A percentile compares a stretch with the other conserved stretches of the same genome.
phyloP scores from a whole-genome alignment of 2,329 filamentous ascomycete genomes.

The Xylariales sp. region DNA sequence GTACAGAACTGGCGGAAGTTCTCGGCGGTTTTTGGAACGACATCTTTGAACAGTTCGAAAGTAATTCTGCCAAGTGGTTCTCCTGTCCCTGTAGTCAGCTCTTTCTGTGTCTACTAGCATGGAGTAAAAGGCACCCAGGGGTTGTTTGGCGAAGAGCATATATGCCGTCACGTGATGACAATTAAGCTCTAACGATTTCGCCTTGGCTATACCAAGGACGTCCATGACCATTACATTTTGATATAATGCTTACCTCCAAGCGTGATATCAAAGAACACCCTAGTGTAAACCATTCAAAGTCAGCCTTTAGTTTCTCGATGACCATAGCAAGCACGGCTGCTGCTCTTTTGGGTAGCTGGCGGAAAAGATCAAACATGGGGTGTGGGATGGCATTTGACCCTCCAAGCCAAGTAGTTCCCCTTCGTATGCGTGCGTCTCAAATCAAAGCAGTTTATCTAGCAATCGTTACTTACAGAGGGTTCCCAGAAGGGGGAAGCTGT shows the following conservation, averaged over 20 bases:
- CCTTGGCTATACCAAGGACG: too few relatives aligned
- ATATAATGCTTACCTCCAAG: conserved; percentile 72
- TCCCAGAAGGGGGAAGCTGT: conserved; percentile 35
- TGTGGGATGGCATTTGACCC: too few relatives aligned
- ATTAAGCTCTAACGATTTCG: too few relatives aligned
- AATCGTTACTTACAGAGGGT: conserved; percentile 36
- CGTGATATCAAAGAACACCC: conserved; percentile 74
- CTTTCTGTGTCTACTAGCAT: background rate
- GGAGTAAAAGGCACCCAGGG: background rate
- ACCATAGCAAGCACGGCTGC: too few relatives aligned
- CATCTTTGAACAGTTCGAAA: conserved; percentile 84
- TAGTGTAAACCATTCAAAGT: conserved; percentile 15
- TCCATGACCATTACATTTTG: too few relatives aligned
- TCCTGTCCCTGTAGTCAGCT: conserved; percentile 45
- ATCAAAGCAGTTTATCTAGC: too few relatives aligned
- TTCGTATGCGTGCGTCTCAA: too few relatives aligned
- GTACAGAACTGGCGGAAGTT: conserved; percentile 98
- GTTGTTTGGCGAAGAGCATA: too few relatives aligned
- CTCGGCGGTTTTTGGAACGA: conserved; percentile 83
- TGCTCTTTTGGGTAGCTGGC: too few relatives aligned
- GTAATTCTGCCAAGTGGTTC: conserved; percentile 83
- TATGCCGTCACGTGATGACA: background rate
- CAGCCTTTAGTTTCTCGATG: too few relatives aligned
- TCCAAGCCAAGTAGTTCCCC: too few relatives aligned
- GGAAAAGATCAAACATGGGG: too few relatives aligned